Conservation (phyloP, 2,329 filamentous ascomycete species). For the Rutstroemia sp. region DNA sequence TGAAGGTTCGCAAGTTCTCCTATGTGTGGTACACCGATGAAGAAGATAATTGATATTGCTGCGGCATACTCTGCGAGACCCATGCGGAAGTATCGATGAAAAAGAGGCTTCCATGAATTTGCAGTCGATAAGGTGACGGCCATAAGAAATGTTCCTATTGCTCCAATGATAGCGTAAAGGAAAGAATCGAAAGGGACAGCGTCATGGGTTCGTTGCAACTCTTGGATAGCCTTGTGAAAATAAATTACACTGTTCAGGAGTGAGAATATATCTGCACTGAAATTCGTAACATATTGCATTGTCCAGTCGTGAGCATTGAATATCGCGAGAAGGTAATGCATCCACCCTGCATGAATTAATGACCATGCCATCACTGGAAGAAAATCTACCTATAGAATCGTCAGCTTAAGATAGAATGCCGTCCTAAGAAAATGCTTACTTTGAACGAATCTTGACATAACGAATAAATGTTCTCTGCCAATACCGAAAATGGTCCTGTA, state of each 20-base stretch:
- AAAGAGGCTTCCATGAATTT: not conserved
- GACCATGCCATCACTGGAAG: conserved; percentile 63
- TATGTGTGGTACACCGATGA: not conserved
- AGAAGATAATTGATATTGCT: not conserved
- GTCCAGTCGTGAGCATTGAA: conserved; percentile 65
- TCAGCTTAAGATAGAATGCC: too few species aligned
- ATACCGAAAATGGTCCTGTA: too few species aligned
- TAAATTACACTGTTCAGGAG: not conserved
- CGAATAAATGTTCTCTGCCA: too few species aligned
- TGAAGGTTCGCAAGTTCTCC: not conserved
- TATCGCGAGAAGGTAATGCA: conserved; percentile 55
- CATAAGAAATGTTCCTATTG: conserved; percentile 41
- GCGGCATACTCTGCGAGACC: too few species aligned
- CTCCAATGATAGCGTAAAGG: conserved; percentile 40
- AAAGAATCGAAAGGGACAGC: too few species aligned
- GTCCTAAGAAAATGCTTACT: too few species aligned
- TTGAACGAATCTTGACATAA: too few species aligned
- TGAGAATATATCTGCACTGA: conserved; percentile 47
- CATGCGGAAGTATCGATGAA: too few species aligned
- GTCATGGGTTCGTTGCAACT: not conserved
- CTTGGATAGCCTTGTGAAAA: not conserved
- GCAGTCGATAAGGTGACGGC: not conserved
- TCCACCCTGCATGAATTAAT: conserved; percentile 57
- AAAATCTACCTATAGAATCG: conserved; percentile 40
- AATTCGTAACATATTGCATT: conserved; percentile 62